Evolutionary conservation across 2,329 filamentous ascomycete genomes (phyloP).

Genomic region (Aureobasidium lini): DNA sequence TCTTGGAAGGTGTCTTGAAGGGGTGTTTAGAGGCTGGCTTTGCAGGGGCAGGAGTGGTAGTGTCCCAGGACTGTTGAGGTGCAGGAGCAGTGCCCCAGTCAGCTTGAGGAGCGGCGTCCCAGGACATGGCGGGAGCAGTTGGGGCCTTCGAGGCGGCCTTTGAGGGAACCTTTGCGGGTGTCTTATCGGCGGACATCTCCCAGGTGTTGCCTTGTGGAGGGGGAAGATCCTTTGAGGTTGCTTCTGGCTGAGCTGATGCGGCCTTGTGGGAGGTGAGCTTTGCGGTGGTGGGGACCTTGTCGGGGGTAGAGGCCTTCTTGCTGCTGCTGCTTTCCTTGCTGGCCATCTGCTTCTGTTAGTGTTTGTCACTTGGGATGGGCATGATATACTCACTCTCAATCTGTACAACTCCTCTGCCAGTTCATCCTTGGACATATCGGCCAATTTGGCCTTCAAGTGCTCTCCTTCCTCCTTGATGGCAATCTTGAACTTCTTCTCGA

Average conservation of each 20-base stretch:
- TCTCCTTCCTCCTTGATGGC: constrained; percentile 19
- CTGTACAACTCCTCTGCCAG: constrained; percentile 2
- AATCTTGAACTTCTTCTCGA: constrained; percentile 29
- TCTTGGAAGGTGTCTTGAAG: background rate
- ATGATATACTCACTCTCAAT: background rate
- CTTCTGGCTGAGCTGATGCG: background rate
- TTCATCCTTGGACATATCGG: constrained; percentile 3
- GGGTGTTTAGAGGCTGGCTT: background rate
- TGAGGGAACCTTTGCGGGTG: background rate
- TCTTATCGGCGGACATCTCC: background rate
- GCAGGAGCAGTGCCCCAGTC: background rate
- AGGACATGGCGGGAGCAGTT: background rate
- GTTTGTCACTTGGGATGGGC: background rate
- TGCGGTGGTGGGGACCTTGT: background rate
- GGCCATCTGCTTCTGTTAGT: background rate
- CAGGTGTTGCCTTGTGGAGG: background rate
- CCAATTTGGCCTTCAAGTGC: constrained; percentile 6
- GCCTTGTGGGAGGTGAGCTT: background rate
- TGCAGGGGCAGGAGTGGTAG: background rate
- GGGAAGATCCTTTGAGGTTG: background rate
- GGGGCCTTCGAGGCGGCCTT: background rate
- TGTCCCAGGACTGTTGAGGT: background rate
- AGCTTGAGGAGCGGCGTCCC: background rate
- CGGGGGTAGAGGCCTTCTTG: background rate
- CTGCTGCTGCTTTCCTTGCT: background rate